Conservation (phyloP, 305 asterid genomes). For the Salvia sclarea region DNA sequence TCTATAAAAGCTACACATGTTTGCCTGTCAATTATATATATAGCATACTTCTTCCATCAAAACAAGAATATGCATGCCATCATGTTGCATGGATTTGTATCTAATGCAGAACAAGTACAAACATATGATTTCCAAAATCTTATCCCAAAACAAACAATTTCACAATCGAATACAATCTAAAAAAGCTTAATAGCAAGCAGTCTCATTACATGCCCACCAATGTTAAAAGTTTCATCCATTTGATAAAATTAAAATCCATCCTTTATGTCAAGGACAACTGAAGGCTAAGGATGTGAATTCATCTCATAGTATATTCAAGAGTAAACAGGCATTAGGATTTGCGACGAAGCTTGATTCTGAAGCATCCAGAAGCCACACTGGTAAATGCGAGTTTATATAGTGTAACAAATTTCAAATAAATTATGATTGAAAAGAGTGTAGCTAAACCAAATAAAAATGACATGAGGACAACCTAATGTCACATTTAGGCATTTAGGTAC, state of each 20-base stretch:
- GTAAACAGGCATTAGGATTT: background rate
- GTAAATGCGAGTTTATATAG: slow-evolving; percentile 7
- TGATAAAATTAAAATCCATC: background rate
- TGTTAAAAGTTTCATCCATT: background rate
- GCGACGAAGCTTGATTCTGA: background rate
- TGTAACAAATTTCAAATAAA: background rate
- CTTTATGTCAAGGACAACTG: background rate
- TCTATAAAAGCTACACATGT: background rate
- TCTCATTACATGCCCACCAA: background rate
- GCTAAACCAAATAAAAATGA: too few species aligned
- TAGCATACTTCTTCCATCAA: background rate
- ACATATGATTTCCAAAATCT: background rate
- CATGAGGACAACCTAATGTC: too few species aligned
- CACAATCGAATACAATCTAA: background rate
- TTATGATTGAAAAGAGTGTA: background rate
- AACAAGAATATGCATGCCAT: background rate
- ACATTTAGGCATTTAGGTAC: too few species aligned
- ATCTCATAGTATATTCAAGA: background rate
- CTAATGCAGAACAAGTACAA: background rate
- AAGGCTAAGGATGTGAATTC: background rate
- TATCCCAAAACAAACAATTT: background rate
- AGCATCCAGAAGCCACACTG: background rate
- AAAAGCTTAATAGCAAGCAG: background rate
- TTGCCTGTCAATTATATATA: background rate
- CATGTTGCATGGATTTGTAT: background rate